Conservation (phyloP, 305 asterid species). For the Solanum hybrid region DNA sequence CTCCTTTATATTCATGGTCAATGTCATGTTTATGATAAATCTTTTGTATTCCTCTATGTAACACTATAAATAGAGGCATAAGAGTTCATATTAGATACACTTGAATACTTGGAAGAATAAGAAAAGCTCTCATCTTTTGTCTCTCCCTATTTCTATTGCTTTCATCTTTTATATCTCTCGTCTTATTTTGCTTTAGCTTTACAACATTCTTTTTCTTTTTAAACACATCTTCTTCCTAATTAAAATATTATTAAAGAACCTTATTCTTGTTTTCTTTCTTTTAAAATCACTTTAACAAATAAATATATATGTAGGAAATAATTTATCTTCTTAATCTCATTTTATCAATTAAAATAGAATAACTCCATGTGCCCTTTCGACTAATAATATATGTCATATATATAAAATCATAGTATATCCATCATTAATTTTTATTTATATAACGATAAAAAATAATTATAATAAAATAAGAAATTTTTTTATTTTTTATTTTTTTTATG, state of each 20-base stretch:
- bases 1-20: background rate
- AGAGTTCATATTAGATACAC: background rate
- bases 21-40: background rate
- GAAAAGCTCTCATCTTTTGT: background rate
- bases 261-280: background rate
- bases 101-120: background rate
- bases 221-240: background rate
- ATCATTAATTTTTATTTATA: too few relatives aligned
- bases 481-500: too few relatives aligned
- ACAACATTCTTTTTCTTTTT: background rate
- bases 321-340: background rate
- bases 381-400: background rate
- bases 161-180: background rate
- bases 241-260: too few relatives aligned
- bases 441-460: background rate
- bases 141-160: background rate
- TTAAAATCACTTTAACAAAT: background rate
- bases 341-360: too few relatives aligned
- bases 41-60: background rate
- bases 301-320: background rate
- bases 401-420: too few relatives aligned
- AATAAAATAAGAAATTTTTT: background rate
- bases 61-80: background rate
- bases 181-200: background rate
- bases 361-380: background rate